phyloP scores from a whole-genome alignment of 1,284 basidiomycete genomes.

The Puccinia hordei region DNA sequence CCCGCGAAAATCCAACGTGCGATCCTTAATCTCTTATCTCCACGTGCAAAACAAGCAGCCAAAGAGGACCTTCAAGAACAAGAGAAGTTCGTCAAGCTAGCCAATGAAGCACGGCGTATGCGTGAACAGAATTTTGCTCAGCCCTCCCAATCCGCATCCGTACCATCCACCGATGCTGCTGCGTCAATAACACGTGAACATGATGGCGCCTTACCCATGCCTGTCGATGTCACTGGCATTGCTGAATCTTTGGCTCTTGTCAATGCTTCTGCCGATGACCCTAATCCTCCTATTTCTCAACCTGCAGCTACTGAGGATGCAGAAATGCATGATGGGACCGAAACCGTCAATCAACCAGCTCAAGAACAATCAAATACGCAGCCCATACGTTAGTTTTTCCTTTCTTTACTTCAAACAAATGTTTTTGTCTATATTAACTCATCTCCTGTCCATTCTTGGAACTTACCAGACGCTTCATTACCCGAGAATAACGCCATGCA shows the following conservation, averaged over 20 bases:
- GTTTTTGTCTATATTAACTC: not conserved
- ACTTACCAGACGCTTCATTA: not conserved
- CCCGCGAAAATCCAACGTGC: constrained; percentile 27
- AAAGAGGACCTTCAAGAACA: constrained; percentile 14
- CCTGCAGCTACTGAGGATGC: constrained; percentile 24
- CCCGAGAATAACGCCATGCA: constrained; percentile 51
- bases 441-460: not conserved
- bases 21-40: constrained; percentile 19
- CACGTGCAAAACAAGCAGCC: constrained; percentile 40
- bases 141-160: constrained; percentile 13
- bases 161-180: constrained; percentile 18
- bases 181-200: constrained; percentile 3
- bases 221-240: constrained; percentile 23
- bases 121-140: constrained; percentile 1
- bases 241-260: constrained; percentile 33
- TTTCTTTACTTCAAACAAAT: not conserved
- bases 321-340: constrained; percentile 47
- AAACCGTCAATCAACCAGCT: not conserved
- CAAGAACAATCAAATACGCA: not conserved
- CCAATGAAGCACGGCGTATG: constrained; percentile 26
- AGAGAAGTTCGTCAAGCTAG: constrained; percentile 22
- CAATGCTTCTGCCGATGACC: constrained; percentile 34
- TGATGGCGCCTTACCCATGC: constrained; percentile 4
- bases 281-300: not conserved
- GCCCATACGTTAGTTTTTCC: not conserved